These are phyloP conservation scores for Penicillium crustosum DNA, from an alignment of 2,329 filamentous ascomycete genomes.

Conservation along the genomic window DNA sequence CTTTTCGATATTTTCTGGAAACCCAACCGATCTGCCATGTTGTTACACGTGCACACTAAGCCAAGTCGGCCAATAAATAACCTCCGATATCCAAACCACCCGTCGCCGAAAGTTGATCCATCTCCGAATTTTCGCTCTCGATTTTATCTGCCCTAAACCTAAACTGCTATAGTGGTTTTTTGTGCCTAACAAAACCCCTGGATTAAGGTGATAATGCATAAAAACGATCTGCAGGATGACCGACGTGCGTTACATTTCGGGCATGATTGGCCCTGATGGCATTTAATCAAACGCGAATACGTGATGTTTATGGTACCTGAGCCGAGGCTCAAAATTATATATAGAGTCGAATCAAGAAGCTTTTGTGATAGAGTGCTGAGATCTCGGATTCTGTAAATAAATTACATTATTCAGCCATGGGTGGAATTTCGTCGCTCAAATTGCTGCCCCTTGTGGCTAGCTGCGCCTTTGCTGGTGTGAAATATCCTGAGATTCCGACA, in stretches of 20 bases:
- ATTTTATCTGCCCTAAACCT: background rate
- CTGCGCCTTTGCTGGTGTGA: constrained; percentile 29
- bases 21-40: background rate
- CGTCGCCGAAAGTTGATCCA: background rate
- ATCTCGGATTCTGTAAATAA: background rate
- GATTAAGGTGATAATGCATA: background rate
- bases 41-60: constrained; percentile 3
- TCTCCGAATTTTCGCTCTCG: background rate
- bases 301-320: background rate
- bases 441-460: constrained; percentile 19
- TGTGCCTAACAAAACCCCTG: background rate
- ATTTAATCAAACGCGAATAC: background rate
- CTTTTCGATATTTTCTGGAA: background rate
- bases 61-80: background rate
- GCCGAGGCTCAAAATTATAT: background rate
- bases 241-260: background rate
- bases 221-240: background rate
- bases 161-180: background rate
- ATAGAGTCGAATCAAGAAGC: background rate
- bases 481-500: constrained; percentile 48
- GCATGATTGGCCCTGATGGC: constrained; percentile 1
- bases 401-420: constrained; percentile 8
- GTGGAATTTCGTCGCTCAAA: constrained; percentile 13
- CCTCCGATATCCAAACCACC: background rate
- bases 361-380: background rate